A percentile compares a stretch with the other conserved stretches of the same genome.
These are phyloP conservation scores for Osmanthus fragrans DNA, from an alignment of 257 asterid species.

Conservation along the genomic window DNA sequence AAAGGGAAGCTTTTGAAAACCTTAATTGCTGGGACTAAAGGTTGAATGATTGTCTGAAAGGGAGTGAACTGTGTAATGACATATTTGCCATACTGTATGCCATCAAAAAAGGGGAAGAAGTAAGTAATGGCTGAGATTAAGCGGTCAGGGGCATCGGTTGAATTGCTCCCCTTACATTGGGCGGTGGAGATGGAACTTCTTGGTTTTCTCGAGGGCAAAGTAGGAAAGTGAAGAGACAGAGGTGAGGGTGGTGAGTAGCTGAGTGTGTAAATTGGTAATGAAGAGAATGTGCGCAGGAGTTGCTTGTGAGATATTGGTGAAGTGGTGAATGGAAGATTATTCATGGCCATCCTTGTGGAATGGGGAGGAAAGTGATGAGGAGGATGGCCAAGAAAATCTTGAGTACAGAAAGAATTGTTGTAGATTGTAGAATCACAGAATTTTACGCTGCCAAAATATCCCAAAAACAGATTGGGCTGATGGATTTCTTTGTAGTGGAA, in stretches of 20 bases:
- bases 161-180: constrained; percentile 59
- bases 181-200: constrained; percentile 27
- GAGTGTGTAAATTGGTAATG: constrained; percentile 4
- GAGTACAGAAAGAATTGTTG: background rate
- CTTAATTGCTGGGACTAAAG: constrained; percentile 77
- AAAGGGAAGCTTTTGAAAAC: constrained; percentile 92
- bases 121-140: constrained; percentile 79
- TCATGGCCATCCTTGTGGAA: constrained; percentile 46
- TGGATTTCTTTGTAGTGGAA: too few relatives aligned
- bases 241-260: constrained; percentile 20
- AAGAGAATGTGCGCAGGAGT: constrained; percentile 27
- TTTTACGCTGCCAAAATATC: background rate
- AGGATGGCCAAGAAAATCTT: constrained; percentile 26
- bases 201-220: constrained; percentile 28
- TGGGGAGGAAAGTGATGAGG: background rate
- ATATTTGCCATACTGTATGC: constrained; percentile 84
- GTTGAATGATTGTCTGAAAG: constrained; percentile 64
- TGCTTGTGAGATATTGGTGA: constrained; percentile 22
- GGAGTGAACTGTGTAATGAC: constrained; percentile 81
- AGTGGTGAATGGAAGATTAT: constrained; percentile 42
- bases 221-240: constrained; percentile 24
- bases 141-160: constrained; percentile 83
- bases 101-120: constrained; percentile 97
- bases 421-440: constrained; percentile 28
- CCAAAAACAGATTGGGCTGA: too few relatives aligned